Percentiles rank a stretch among this genome's conserved stretches.
phyloP scores from a whole-genome alignment of 139 green algal genomes.

The Axilococcus clingmanii region DNA sequence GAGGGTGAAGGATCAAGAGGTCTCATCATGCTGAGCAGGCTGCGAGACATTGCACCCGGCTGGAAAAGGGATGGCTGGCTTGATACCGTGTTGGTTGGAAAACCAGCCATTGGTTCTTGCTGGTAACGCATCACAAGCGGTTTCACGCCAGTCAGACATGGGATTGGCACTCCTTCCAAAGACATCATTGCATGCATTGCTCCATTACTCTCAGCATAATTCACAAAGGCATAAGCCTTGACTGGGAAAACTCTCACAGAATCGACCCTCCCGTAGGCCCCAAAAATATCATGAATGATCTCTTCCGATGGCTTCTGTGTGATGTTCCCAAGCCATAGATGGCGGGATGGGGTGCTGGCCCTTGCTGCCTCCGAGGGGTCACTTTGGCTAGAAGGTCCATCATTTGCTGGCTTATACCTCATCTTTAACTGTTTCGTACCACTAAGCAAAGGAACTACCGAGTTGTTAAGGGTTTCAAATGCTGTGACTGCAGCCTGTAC shows the following conservation, averaged over 20 bases:
- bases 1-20: background rate
- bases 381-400: conserved; percentile 7
- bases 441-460: conserved; percentile 27
- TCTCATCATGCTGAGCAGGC: background rate
- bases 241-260: conserved; percentile 59
- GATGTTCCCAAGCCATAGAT: conserved; percentile 80
- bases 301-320: conserved; percentile 48
- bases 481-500: conserved; percentile 29
- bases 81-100: background rate
- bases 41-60: background rate
- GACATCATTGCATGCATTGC: conserved; percentile 37
- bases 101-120: no score
- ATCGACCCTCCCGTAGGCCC: conserved; percentile 53
- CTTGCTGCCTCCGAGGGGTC: conserved; percentile 8
- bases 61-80: background rate
- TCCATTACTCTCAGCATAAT: conserved; percentile 40
- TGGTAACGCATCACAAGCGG: conserved; percentile 63
- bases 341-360: conserved; percentile 32
- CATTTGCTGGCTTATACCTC: conserved; percentile 40
- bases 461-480: conserved; percentile 35
- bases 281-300: conserved; percentile 46
- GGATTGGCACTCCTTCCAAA: conserved; percentile 47
- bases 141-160: conserved; percentile 40
- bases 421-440: conserved; percentile 48
- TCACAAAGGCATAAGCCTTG: conserved; percentile 75